Conservation (phyloP, 2,329 filamentous ascomycete genomes). For the Pseudogymnoascus sp. region DNA sequence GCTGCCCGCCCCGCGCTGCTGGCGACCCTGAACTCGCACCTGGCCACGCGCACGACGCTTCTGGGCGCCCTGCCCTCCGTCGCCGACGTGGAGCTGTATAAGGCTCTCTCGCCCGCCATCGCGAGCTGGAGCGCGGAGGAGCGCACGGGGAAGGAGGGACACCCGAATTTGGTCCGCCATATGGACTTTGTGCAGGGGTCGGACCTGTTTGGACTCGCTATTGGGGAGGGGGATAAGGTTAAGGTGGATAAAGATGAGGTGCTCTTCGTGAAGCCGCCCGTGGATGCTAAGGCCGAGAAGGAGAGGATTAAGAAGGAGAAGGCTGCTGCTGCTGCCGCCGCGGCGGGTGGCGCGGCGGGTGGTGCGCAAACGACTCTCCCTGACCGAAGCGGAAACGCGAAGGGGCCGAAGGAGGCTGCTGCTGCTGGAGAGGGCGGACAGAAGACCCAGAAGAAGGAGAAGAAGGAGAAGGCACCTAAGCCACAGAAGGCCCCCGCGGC, state of each 20-base stretch:
- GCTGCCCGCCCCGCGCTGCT: slow-evolving; percentile 55
- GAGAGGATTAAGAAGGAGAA: slow-evolving; percentile 96
- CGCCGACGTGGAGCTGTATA: slow-evolving; percentile 78
- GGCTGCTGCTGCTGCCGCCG: slow-evolving; percentile 54
- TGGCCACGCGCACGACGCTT: slow-evolving; percentile 79
- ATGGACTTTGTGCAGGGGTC: slow-evolving; percentile 94
- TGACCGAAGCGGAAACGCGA: slow-evolving; percentile 50
- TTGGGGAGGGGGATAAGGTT: slow-evolving; percentile 67
- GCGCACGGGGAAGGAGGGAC: slow-evolving; percentile 79
- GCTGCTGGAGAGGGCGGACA: slow-evolving; percentile 32
- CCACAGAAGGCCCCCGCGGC: slow-evolving; percentile 56
- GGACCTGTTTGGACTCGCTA: slow-evolving; percentile 59
- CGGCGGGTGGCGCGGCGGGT: slow-evolving; percentile 28
- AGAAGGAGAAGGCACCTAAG: slow-evolving; percentile 83
- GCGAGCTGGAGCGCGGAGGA: slow-evolving; percentile 75
- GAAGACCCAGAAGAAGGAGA: slow-evolving; percentile 67
- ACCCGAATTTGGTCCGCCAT: slow-evolving; percentile 83
- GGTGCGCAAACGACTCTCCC: slow-evolving; percentile 41
- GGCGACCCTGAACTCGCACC: slow-evolving; percentile 73
- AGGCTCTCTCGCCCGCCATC: slow-evolving; percentile 66
- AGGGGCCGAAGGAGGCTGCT: slow-evolving; percentile 30
- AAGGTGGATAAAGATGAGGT: slow-evolving; percentile 70
- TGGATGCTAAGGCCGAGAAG: slow-evolving; percentile 91
- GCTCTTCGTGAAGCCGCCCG: slow-evolving; percentile 77
- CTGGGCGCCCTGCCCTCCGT: slow-evolving; percentile 83